Evolutionary conservation across 306 rosid genomes (phyloP).

Genomic region (Trichosanthes cucumerina): DNA sequence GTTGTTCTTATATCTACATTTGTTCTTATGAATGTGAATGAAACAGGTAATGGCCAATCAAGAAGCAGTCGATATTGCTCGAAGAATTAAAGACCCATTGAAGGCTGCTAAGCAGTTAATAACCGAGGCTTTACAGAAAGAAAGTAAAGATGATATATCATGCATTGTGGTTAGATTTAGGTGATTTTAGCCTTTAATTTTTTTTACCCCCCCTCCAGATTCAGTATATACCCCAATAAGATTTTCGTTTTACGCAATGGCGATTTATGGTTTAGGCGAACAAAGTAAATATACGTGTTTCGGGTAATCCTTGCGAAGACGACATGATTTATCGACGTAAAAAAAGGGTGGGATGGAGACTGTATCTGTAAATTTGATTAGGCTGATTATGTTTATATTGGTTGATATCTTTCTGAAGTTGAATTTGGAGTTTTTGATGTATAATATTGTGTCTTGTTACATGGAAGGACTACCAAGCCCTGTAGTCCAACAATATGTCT

Average conservation of each 20-base stretch:
- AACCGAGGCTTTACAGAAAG: slow-evolving; percentile 70
- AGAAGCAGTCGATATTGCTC: slow-evolving; percentile 81
- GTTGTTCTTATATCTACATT: neutral
- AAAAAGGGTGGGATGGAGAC: slow-evolving; percentile 3
- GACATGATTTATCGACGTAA: neutral
- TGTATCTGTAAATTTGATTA: slow-evolving; percentile 29
- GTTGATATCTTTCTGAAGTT: slow-evolving; percentile 44
- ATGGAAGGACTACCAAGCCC: neutral
- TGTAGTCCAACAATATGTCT: neutral
- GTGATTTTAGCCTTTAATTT: slow-evolving; percentile 21
- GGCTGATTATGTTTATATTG: slow-evolving; percentile 34
- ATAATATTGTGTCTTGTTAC: slow-evolving; percentile 18
- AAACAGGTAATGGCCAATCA: slow-evolving; percentile 78
- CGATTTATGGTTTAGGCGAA: slow-evolving; percentile 20
- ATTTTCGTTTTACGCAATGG: slow-evolving; percentile 22
- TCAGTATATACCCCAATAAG: slow-evolving; percentile 31
- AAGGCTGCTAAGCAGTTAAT: slow-evolving; percentile 77
- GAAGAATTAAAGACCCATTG: slow-evolving; percentile 48
- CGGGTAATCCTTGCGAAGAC: slow-evolving; percentile 13
- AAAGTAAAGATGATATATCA: slow-evolving; percentile 84
- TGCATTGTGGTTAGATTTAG: slow-evolving; percentile 76
- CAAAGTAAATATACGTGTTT: slow-evolving; percentile 22
- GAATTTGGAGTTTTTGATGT: slow-evolving; percentile 26
- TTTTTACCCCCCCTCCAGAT: slow-evolving; percentile 10
- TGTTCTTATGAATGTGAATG: neutral